A percentile compares a stretch with the other conserved stretches of the same genome.
Evolutionary conservation across 1,284 basidiomycete species (phyloP).

Genomic region (Ceratobasidium theobromae): DNA sequence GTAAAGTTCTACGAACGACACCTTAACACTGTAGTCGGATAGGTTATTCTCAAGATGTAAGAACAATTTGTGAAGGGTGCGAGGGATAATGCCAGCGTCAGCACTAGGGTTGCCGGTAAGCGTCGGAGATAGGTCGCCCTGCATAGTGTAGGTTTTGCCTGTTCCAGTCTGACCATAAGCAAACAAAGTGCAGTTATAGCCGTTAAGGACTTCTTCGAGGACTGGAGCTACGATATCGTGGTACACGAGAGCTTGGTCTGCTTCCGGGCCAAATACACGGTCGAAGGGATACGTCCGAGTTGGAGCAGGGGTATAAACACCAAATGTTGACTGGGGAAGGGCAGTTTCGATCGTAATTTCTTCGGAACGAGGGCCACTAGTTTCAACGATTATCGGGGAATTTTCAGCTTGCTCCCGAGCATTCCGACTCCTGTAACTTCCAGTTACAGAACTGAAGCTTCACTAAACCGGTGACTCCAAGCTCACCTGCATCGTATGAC

Average conservation of each 20-base stretch:
- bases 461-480: not conserved
- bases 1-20: conserved; percentile 97
- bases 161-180: conserved; percentile 99
- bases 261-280: conserved; percentile 93
- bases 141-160: conserved; percentile 99
- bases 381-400: conserved; percentile 79
- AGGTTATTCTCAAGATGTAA: conserved; percentile 77
- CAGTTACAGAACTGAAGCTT: not conserved
- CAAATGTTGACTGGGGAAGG: conserved; percentile 59
- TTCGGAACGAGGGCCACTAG: conserved; percentile 68
- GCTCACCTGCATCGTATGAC: conserved; percentile 79
- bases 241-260: conserved; percentile 94
- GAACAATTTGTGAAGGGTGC: conserved; percentile 91
- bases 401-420: conserved; percentile 79
- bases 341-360: conserved; percentile 80
- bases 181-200: conserved; percentile 98
- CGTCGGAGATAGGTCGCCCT: conserved; percentile 81
- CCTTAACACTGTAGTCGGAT: conserved; percentile 89
- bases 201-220: conserved; percentile 88
- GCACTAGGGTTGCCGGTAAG: conserved; percentile 85
- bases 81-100: conserved; percentile 97
- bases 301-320: conserved; percentile 62
- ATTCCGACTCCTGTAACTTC: conserved; percentile 49
- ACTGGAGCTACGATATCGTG: conserved; percentile 91
- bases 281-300: conserved; percentile 89